Evolutionary conservation across 768 basidiomycete genomes (phyloP).

Genomic region (Pulveroboletus ravenelii): DNA sequence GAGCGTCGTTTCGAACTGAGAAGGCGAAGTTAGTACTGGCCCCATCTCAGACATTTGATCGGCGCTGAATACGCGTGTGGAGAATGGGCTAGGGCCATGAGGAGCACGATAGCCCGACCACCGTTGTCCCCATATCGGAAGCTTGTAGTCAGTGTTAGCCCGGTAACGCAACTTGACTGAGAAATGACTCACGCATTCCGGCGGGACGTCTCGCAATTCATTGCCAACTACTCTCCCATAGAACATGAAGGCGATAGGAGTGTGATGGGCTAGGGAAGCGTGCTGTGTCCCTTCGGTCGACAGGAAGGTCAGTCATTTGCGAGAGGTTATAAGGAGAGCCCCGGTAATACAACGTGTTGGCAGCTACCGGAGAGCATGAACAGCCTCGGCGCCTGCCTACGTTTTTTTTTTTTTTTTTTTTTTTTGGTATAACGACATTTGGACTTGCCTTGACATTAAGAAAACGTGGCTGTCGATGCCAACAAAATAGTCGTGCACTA

Average conservation of each 20-base stretch:
- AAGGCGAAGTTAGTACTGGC: constrained; percentile 17
- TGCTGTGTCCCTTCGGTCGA: constrained; percentile 16
- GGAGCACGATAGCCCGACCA: constrained; percentile 23
- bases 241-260: constrained; percentile 17
- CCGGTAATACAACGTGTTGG: constrained; percentile 20
- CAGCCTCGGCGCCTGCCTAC: constrained; percentile 21
- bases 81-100: constrained; percentile 26
- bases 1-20: constrained; percentile 17
- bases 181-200: constrained; percentile 22
- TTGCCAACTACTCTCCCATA: constrained; percentile 28
- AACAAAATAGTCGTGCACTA: constrained; percentile 7
- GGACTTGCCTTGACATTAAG: constrained; percentile 16
- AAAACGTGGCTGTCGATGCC: constrained; percentile 25
- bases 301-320: constrained; percentile 15
- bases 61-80: constrained; percentile 15
- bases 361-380: constrained; percentile 18
- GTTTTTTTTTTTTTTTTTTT: constrained; percentile 19
- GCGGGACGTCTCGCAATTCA: constrained; percentile 29
- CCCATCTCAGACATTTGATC: constrained; percentile 21
- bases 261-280: constrained; percentile 13
- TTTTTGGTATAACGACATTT: constrained; percentile 9
- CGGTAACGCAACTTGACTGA: neutral
- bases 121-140: constrained; percentile 32
- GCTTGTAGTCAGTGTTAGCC: constrained; percentile 17
- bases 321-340: constrained; percentile 24